Evolutionary conservation across 2,329 filamentous ascomycete genomes (phyloP), one percentile per base, ranked within the genome.

Genomic region (Ceratocystis albifundus): DNA sequence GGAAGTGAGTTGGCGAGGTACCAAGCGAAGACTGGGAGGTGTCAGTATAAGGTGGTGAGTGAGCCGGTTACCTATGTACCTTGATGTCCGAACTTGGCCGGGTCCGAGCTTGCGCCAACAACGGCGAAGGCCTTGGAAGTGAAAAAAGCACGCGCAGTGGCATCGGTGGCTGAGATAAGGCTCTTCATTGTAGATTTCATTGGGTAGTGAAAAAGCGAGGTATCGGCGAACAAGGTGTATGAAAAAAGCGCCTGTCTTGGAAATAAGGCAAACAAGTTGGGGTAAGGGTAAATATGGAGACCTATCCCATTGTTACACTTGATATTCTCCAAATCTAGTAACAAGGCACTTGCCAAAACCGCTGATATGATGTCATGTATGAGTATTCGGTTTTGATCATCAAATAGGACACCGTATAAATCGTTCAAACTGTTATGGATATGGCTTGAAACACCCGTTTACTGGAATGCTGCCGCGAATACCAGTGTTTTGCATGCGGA

Each of bases 81-180:
- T 79, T 90, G 92, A 76, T 96, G 88, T 28, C 94, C 93, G 73
- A 88, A 96, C 75, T 96, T 96, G 73, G 80, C 79, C 50, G 88
- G 80, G 76, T 96, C 90, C 64, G 88, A 89, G 74, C 88, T 93
- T 46, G 93, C 93, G 71, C 93, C 93, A 22, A 92, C 90, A 32
- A 96, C 93, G 67, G 93, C 92, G 75, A 93, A 96, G 70, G 82
- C 80, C 30, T 87, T 84, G 6, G 87, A 88, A 2, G 84, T 81
- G 78, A 96, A 96, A 81, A 96, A 96, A 12, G 81, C 80, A 69
- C 84, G 85, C 59, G 90, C 86, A 61, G 84, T 80, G 74, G 91
- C 86, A 78, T 88, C 89, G 25, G 81, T 66, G n/a, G 66, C 62
- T 17, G 66, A 67, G 7, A 67, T 50, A 7, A 64, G 36, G 15